Evolutionary conservation across 2,329 filamentous ascomycete species (phyloP), one percentile per base, ranked within the genome.

Genomic region (Tolypocladium nubicola): DNA sequence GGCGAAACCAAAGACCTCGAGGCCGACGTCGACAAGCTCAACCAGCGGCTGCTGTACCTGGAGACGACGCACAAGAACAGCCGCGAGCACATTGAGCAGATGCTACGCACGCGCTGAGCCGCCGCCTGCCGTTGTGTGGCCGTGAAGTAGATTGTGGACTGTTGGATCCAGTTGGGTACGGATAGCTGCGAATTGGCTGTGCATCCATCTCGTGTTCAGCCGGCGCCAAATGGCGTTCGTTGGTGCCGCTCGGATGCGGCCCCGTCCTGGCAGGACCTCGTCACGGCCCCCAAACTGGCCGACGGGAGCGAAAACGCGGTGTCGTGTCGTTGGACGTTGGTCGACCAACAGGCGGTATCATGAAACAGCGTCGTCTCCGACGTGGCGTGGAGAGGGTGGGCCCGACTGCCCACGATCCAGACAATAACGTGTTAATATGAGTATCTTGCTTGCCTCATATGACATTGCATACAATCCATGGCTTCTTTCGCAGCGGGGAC

Each of bases 31-130:
- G 80, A 88, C 45, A 87, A 87, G 62, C 75, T 97, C 62, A 86
- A 89, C 64, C 96, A 97, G 81, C 91, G 90, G 72, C 78, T 97
- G 66, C 84, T 93, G 65, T 97, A 97, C 69, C 79, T 97, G 50
- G 93, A 97, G 76, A 96, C 90, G 58, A 97, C 94, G 54, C 88
- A 90, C 70, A 91, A 95, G 77, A 99, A 97, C 68, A 96, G 91
- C 73, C 86, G 88, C 65, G 86, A 92, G 63, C 90, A 96, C 68
- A 87, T 97, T 64, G 88, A 96, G 70, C 88, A 91, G 72, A 93
- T 97, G 69, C 81, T 97, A 35, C 64, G 67, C 82, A 83, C 68
- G 74, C 81, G 73, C 56, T 68, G 55, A 67, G 26, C 38, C 33
- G 47, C 47, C 10, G 8, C 30, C 16, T n/a, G 40, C 35, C 13